Evolutionary conservation across 208 protist genomes (phyloP).

Genomic region (Trichomonas tenax): DNA sequence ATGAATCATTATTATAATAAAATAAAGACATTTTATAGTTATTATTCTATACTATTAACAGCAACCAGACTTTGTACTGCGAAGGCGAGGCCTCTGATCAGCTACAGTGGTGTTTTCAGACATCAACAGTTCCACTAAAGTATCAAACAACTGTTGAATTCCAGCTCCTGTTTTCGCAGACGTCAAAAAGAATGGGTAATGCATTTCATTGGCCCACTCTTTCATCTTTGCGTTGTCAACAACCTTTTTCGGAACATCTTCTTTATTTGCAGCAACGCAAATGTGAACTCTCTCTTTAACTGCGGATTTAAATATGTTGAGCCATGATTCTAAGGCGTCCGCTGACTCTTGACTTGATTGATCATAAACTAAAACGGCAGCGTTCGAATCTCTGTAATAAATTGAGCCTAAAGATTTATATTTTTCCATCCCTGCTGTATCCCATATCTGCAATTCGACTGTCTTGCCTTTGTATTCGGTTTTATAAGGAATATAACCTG

Average conservation of each 20-base stretch:
- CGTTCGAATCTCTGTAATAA: background rate
- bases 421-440: background rate
- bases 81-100: background rate
- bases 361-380: background rate
- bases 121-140: background rate
- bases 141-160: background rate
- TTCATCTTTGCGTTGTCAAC: background rate
- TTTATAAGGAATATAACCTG: background rate
- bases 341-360: background rate
- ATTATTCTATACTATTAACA: background rate
- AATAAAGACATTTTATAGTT: no score
- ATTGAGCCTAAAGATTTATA: background rate
- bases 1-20: no score
- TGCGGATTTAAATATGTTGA: background rate
- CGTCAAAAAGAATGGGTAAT: background rate
- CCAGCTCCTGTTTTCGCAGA: background rate
- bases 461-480: background rate
- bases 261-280: background rate
- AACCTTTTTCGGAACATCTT: background rate
- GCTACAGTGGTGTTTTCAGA: background rate
- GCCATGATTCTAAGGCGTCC: background rate
- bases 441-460: background rate
- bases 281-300: background rate
- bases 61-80: background rate
- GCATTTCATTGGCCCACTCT: background rate